Percentiles rank a stretch among this genome's conserved stretches.
Conservation (phyloP, 768 basidiomycete species). For the Tubosaeta sp. region DNA sequence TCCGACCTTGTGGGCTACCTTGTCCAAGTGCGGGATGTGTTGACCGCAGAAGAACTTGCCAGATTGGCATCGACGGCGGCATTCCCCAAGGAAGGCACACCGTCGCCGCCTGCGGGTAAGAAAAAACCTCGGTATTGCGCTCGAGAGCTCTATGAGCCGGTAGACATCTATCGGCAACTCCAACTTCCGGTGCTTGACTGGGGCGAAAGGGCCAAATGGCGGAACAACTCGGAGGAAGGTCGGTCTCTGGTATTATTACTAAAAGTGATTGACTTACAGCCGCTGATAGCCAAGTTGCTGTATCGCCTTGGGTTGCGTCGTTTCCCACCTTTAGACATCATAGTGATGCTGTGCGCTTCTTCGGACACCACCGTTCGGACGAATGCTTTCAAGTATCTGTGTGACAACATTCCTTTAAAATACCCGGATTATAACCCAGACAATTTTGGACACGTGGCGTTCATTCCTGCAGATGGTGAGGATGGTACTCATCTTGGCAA, state of each 20-base stretch:
- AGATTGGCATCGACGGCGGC: slow-evolving; percentile 63
- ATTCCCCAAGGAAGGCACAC: slow-evolving; percentile 57
- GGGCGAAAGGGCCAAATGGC: slow-evolving; percentile 79
- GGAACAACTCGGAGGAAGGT: slow-evolving; percentile 83
- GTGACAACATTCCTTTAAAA: slow-evolving; percentile 62
- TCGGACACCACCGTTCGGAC: slow-evolving; percentile 46
- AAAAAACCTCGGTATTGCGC: slow-evolving; percentile 56
- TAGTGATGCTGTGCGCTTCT: slow-evolving; percentile 68
- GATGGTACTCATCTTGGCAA: slow-evolving; percentile 53
- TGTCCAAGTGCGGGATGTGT: slow-evolving; percentile 66
- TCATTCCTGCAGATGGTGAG: slow-evolving; percentile 69
- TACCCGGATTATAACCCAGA: slow-evolving; percentile 59
- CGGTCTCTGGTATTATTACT: slow-evolving; percentile 1
- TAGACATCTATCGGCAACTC: slow-evolving; percentile 63
- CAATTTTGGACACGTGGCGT: slow-evolving; percentile 56
- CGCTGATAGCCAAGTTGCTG: slow-evolving; percentile 68
- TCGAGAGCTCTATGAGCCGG: slow-evolving; percentile 80
- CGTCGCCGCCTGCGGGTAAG: slow-evolving; percentile 18
- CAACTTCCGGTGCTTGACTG: slow-evolving; percentile 85
- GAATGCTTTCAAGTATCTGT: slow-evolving; percentile 73
- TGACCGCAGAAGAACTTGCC: slow-evolving; percentile 55
- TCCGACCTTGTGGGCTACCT: slow-evolving; percentile 85
- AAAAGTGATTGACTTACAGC: neutral
- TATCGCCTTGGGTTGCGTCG: slow-evolving; percentile 66
- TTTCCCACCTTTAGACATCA: slow-evolving; percentile 59